Conservation (phyloP, 2,329 filamentous ascomycete genomes). For the Pyrenophora graminea region DNA sequence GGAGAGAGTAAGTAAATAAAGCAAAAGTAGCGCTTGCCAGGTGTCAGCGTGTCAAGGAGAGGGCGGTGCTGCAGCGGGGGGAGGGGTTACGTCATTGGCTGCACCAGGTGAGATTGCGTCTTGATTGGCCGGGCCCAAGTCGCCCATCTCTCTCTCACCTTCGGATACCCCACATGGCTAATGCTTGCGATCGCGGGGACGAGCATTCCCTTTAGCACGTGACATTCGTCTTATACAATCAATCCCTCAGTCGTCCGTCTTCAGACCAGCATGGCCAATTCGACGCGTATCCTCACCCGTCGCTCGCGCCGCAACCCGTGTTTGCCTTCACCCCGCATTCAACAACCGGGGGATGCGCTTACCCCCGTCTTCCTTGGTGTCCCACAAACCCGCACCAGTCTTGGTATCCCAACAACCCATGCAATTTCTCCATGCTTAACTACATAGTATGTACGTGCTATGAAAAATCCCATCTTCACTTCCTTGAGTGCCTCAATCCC, state of each 20-base stretch:
- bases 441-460: no score
- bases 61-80: conserved; percentile 17
- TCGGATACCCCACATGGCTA: conserved; percentile 1
- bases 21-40: conserved; percentile 26
- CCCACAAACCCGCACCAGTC: no score
- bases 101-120: conserved; percentile 13
- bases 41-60: conserved; percentile 26
- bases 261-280: not conserved
- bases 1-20: conserved; percentile 35
- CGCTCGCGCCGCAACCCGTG: not conserved
- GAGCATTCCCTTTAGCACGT: not conserved
- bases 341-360: conserved; percentile 14
- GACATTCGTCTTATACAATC: not conserved
- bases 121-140: conserved; percentile 14
- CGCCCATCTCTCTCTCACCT: conserved; percentile 12
- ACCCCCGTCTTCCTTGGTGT: conserved; percentile 3
- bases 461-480: no score
- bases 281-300: conserved; percentile 6
- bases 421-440: no score
- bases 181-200: not conserved
- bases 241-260: not conserved
- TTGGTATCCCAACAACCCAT: no score
- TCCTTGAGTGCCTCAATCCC: no score
- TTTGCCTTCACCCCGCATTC: conserved; percentile 23
- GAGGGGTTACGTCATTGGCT: not conserved